Evolutionary conservation across 2,329 filamentous ascomycete genomes (phyloP).

Genomic region (Phialophora expanda): DNA sequence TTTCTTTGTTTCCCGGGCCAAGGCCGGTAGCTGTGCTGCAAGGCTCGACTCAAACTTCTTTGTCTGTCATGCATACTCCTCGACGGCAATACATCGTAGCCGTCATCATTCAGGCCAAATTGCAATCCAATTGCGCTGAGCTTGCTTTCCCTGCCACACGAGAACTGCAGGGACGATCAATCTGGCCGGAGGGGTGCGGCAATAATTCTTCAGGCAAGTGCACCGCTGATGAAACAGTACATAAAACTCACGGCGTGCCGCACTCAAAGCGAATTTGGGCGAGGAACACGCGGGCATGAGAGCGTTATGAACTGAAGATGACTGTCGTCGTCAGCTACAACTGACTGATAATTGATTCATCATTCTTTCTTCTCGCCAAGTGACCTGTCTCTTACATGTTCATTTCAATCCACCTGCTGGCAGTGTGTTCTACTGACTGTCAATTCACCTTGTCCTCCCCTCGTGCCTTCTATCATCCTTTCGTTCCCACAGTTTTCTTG

Average conservation of each 20-base stretch:
- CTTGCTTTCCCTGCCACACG: background rate
- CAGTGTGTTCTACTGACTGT: constrained; percentile 10
- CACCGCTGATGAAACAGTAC: constrained; percentile 32
- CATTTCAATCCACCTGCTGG: constrained; percentile 7
- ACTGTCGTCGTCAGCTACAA: background rate
- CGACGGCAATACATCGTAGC: background rate
- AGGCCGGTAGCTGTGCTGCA: background rate
- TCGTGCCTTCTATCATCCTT: constrained; percentile 19
- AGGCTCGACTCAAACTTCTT: background rate
- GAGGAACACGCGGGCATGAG: background rate
- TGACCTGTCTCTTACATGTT: constrained; percentile 2
- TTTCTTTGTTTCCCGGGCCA: background rate
- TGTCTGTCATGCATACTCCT: background rate
- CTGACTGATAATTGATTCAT: constrained; percentile 6
- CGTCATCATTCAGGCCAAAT: background rate
- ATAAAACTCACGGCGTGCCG: constrained; percentile 33
- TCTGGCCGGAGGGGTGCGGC: constrained; percentile 12
- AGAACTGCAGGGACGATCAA: background rate
- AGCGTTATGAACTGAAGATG: constrained; percentile 10
- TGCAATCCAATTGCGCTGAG: background rate
- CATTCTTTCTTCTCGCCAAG: background rate
- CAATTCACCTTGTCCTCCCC: constrained; percentile 16
- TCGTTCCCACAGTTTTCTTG: constrained; percentile 14
- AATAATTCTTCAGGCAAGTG: constrained; percentile 25
- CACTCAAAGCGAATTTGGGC: constrained; percentile 7